These are phyloP conservation scores for Trametes sp. DNA, from an alignment of 1,284 basidiomycete genomes.

Conservation along the genomic window DNA sequence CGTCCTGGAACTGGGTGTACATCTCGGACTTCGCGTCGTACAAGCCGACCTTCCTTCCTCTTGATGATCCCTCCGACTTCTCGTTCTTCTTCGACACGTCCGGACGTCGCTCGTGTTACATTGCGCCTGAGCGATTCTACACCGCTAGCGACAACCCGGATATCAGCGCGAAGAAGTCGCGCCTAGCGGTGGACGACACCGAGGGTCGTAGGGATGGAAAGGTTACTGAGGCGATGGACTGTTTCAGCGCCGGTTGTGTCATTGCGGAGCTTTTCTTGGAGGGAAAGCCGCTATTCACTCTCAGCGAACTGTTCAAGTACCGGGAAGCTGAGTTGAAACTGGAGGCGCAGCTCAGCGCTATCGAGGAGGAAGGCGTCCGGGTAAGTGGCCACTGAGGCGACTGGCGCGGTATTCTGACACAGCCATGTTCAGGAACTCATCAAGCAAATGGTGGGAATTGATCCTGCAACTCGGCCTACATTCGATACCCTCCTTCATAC, in stretches of 20 bases:
- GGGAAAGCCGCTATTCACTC: slow-evolving; percentile 91
- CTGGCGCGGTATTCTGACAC: background rate
- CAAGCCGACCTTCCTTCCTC: slow-evolving; percentile 95
- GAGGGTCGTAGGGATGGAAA: slow-evolving; percentile 71
- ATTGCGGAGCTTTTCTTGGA: slow-evolving; percentile 97
- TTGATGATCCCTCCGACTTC: slow-evolving; percentile 98
- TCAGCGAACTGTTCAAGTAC: slow-evolving; percentile 97
- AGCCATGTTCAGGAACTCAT: slow-evolving; percentile 72
- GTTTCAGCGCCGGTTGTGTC: slow-evolving; percentile 96
- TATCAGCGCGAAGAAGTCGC: slow-evolving; percentile 68
- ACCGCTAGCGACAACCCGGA: slow-evolving; percentile 74
- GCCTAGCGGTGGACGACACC: slow-evolving; percentile 52
- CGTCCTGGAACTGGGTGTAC: slow-evolving; percentile 95
- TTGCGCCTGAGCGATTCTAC: slow-evolving; percentile 97
- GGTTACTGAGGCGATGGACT: slow-evolving; percentile 97
- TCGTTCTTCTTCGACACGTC: slow-evolving; percentile 98
- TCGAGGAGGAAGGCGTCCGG: slow-evolving; percentile 84
- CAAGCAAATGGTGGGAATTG: slow-evolving; percentile 88
- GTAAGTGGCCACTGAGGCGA: slow-evolving; percentile 58
- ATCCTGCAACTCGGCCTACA: slow-evolving; percentile 79
- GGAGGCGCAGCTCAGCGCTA: slow-evolving; percentile 75
- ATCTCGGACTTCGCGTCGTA: slow-evolving; percentile 97
- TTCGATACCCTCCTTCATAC: slow-evolving; percentile 86
- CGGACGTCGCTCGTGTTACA: slow-evolving; percentile 91
- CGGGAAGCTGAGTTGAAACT: slow-evolving; percentile 85